Evolutionary conservation across 2,329 filamentous ascomycete species (phyloP).

Genomic region (Annulohypoxylon truncatum): DNA sequence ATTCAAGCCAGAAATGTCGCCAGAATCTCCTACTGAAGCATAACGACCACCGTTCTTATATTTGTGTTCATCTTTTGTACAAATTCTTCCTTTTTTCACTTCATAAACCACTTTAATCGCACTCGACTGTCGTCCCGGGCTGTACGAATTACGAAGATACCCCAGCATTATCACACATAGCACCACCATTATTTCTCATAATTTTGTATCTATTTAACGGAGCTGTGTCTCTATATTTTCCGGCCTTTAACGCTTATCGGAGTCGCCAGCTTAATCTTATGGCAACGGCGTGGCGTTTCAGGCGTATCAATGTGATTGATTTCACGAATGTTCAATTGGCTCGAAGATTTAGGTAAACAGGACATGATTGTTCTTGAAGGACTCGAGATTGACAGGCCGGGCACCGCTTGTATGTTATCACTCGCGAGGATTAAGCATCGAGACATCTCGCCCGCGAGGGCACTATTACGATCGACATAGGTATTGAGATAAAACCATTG

Average conservation of each 20-base stretch:
- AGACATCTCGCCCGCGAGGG: slow-evolving; percentile 33
- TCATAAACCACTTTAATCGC: slow-evolving; percentile 36
- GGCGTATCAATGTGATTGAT: slow-evolving; percentile 29
- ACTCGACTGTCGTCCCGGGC: slow-evolving; percentile 32
- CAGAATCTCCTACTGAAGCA: slow-evolving; percentile 15
- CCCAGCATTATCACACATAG: slow-evolving; percentile 31
- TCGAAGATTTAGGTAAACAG: slow-evolving; percentile 1
- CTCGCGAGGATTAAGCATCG: slow-evolving; percentile 15
- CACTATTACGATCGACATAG: slow-evolving; percentile 9
- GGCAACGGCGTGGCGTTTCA: slow-evolving; percentile 37
- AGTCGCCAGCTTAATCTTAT: slow-evolving; percentile 29
- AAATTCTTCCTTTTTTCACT: slow-evolving; percentile 30
- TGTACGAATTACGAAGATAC: slow-evolving; percentile 49
- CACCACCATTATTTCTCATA: slow-evolving; percentile 13
- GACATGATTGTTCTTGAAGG: slow-evolving; percentile 13
- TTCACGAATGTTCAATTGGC: not conserved
- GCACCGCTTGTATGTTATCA: slow-evolving; percentile 24
- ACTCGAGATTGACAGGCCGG: slow-evolving; percentile 19
- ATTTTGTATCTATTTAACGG: slow-evolving; percentile 26
- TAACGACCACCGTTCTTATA: slow-evolving; percentile 2
- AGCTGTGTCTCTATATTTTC: slow-evolving; percentile 20
- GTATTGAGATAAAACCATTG: slow-evolving; percentile 30
- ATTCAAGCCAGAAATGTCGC: slow-evolving; percentile 28
- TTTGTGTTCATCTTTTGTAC: slow-evolving; percentile 14
- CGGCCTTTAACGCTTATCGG: slow-evolving; percentile 2